Base-by-base conservation (phyloP, 2,329 filamentous ascomycete species). In the Fusarium lateritium region DNA sequence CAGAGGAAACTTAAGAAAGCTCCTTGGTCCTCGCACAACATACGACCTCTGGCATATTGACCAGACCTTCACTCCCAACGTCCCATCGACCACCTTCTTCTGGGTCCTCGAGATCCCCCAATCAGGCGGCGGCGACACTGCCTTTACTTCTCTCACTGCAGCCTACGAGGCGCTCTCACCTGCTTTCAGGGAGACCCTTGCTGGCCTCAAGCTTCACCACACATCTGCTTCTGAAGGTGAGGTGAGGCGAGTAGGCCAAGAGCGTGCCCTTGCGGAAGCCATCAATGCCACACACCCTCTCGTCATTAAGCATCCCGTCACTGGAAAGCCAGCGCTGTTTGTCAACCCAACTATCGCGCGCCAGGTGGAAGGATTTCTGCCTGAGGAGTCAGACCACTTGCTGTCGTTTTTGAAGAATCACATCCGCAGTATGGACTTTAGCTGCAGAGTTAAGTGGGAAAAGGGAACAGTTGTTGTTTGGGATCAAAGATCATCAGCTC, bases 41-140 rank as follows among this genome's bases (percentile, higher is more conserved):
- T 78, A 77, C 9, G 76, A 78, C 9, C 71, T 78, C 2, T 78
- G 76, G 76, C 76, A 78, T 15, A 62, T 77, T 0, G 76, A 78
- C 39, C 76, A 78, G n/a, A 77, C 76, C 0, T 77, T 77, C n/a
- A 77, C 75, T 0, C 67, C 75, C 1, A 77, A 78, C 4, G 64
- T 75, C 0, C 76, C 76, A 0, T 76, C 74, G 2, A 78, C 76
- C 3, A 77, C 73, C 2, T 77, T 78, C 59, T 77, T 78, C 63
- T 78, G 76, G 74, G 74, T 78, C 4, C 75, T 78, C 2, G 76
- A 78, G 19, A 71, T 64, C 0, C 76, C 77, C 0, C 58, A 62
- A 8, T 70, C 72, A 0, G 72, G 72, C 1, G 75, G 76, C 7
- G 76, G 76, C 3, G 76, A 78, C 34, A 78, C 76, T 0, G 73